These are phyloP conservation scores for Nakazawaea ishiwadae DNA, from an alignment of 805 yeast genomes.

Conservation along the genomic window DNA sequence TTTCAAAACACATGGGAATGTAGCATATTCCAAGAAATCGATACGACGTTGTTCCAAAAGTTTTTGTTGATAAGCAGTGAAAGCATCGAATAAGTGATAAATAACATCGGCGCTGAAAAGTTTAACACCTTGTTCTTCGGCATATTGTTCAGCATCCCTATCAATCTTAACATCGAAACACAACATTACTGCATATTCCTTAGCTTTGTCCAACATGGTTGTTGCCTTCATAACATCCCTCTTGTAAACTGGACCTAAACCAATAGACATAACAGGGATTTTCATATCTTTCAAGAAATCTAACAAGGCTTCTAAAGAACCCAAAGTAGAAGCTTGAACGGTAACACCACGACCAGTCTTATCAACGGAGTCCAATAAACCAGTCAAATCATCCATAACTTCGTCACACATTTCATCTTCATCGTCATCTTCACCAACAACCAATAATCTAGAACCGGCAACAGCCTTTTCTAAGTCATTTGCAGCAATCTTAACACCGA, in stretches of 20 bases:
- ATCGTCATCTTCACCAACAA: constrained; percentile 95
- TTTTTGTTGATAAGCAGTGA: constrained; percentile 86
- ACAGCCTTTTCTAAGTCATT: constrained; percentile 97
- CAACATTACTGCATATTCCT: constrained; percentile 94
- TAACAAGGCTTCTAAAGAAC: constrained; percentile 94
- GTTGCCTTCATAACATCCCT: constrained; percentile 98
- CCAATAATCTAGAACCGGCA: constrained; percentile 94
- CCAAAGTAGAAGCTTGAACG: constrained; percentile 97
- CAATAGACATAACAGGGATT: constrained; percentile 98
- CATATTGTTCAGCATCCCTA: constrained; percentile 98
- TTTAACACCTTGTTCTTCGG: constrained; percentile 86
- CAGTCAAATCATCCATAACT: constrained; percentile 97
- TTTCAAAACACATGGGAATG: constrained; percentile 92
- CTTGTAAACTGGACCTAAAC: constrained; percentile 96
- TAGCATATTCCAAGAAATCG: constrained; percentile 83
- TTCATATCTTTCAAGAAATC: constrained; percentile 98
- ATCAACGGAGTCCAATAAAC: constrained; percentile 91
- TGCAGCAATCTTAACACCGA: constrained; percentile 98
- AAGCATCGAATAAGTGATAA: constrained; percentile 93
- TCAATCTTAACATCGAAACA: constrained; percentile 97
- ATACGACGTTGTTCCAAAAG: constrained; percentile 86
- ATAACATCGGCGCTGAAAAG: constrained; percentile 95
- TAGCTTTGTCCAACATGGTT: constrained; percentile 95
- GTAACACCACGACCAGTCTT: constrained; percentile 95
- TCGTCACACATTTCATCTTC: constrained; percentile 97